Percentiles rank a stretch among this genome's conserved stretches.
phyloP scores from a whole-genome alignment of 2,329 filamentous ascomycete genomes.

The Rachicladosporium sp. region DNA sequence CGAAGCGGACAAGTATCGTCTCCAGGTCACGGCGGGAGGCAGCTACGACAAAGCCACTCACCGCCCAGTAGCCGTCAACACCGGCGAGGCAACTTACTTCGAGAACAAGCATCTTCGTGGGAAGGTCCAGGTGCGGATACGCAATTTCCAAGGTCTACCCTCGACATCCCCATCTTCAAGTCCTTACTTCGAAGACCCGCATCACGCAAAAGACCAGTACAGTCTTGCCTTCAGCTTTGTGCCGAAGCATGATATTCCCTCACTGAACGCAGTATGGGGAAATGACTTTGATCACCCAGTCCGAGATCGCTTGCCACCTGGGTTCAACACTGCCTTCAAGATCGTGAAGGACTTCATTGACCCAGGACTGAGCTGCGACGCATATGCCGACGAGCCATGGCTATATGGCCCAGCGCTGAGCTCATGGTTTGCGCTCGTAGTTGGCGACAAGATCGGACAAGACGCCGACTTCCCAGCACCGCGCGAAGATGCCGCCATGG shows the following conservation, averaged over 20 bases:
- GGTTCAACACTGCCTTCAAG: conserved; percentile 70
- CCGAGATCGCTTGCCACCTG: conserved; percentile 68
- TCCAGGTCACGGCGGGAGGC: conserved; percentile 70
- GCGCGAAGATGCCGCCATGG: conserved; percentile 19
- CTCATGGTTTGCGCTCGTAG: conserved; percentile 21
- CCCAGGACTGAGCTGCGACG: conserved; percentile 76
- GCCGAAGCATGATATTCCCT: conserved; percentile 52
- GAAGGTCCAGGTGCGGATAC: conserved; percentile 65
- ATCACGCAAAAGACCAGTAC: conserved; percentile 68
- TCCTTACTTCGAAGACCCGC: conserved; percentile 61
- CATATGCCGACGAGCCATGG: conserved; percentile 74
- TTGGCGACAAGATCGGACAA: conserved; percentile 15
- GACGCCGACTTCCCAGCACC: conserved; percentile 17
- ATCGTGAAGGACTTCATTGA: conserved; percentile 87
- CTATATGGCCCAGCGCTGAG: conserved; percentile 59
- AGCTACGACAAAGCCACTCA: conserved; percentile 60
- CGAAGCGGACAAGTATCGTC: conserved; percentile 51
- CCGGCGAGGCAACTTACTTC: conserved; percentile 47
- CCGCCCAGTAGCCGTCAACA: conserved; percentile 62
- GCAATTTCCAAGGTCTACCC: conserved; percentile 53
- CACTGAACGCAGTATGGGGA: conserved; percentile 68
- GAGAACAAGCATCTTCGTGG: conserved; percentile 52
- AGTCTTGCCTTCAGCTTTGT: conserved; percentile 69
- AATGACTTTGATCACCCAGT: conserved; percentile 92
- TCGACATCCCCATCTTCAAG: conserved; percentile 52